Percentiles rank a stretch among this genome's conserved stretches.
Evolutionary conservation across 2,329 filamentous ascomycete genomes (phyloP).

Genomic region (Curvularia eragrostidis): DNA sequence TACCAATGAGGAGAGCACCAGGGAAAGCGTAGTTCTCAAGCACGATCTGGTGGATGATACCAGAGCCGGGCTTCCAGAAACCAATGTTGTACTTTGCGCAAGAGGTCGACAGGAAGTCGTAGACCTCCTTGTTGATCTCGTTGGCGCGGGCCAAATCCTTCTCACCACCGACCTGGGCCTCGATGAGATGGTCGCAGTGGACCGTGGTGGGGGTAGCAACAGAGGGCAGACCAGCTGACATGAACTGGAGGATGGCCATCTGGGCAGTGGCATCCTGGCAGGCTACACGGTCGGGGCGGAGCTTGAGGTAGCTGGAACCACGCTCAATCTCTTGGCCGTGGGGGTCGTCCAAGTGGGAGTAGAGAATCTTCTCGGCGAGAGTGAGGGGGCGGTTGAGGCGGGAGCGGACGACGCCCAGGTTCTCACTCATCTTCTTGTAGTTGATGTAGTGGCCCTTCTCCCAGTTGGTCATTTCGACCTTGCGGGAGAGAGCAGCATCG

Average conservation of each 20-base stretch:
- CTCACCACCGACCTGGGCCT: slow-evolving; percentile 89
- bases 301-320: slow-evolving; percentile 92
- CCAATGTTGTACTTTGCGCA: slow-evolving; percentile 99
- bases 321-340: slow-evolving; percentile 96
- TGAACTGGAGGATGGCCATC: slow-evolving; percentile 99
- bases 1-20: slow-evolving; percentile 96
- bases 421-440: slow-evolving; percentile 99
- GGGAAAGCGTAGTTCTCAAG: slow-evolving; percentile 99
- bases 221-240: slow-evolving; percentile 95
- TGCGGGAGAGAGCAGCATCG: slow-evolving; percentile 86
- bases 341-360: slow-evolving; percentile 97
- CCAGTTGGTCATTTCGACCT: slow-evolving; percentile 98
- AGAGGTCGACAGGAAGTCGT: slow-evolving; percentile 91
- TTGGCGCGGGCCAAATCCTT: slow-evolving; percentile 94
- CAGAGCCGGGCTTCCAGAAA: slow-evolving; percentile 98
- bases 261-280: slow-evolving; percentile 99
- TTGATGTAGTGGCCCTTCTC: slow-evolving; percentile 98
- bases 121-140: slow-evolving; percentile 98
- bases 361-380: slow-evolving; percentile 97
- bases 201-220: slow-evolving; percentile 95
- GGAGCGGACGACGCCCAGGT: slow-evolving; percentile 85
- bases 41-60: slow-evolving; percentile 99
- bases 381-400: slow-evolving; percentile 93
- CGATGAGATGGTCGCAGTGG: slow-evolving; percentile 99
- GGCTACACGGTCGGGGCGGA: slow-evolving; percentile 95